Evolutionary conservation across 2,329 filamentous ascomycete genomes (phyloP).

Genomic region (Alternaria ethzedia): DNA sequence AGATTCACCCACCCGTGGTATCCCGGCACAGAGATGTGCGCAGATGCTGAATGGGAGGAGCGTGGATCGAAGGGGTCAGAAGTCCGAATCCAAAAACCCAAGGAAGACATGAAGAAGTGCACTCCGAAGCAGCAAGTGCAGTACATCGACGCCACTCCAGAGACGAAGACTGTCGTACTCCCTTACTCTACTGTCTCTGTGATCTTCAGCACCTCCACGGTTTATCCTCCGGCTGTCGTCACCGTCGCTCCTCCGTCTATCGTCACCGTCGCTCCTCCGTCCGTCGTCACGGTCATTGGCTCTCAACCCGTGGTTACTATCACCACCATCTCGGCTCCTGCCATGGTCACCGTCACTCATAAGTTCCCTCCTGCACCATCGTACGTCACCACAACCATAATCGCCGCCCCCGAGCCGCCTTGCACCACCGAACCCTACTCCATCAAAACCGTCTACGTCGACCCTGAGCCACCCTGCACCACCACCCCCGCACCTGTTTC

Average conservation of each 20-base stretch:
- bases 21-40: constrained; percentile 10
- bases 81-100: constrained; percentile 21
- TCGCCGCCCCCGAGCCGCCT: not conserved
- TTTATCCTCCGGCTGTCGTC: not conserved
- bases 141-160: constrained; percentile 8
- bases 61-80: constrained; percentile 15
- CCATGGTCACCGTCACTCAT: not conserved
- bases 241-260: not conserved
- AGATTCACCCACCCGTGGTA: constrained; percentile 22
- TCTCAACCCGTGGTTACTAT: not conserved
- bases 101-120: constrained; percentile 5
- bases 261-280: not conserved
- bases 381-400: not conserved
- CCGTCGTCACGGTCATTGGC: not conserved
- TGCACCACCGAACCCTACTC: not conserved
- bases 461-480: not conserved
- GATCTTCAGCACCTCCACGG: not conserved
- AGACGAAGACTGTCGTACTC: not conserved
- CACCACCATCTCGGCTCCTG: not conserved
- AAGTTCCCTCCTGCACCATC: not conserved
- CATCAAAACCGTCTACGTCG: not conserved
- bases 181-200: not conserved
- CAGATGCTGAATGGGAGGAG: constrained; percentile 33
- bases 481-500: not conserved
- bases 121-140: not conserved